Base-by-base conservation (phyloP, 2,329 filamentous ascomycete species). In the Beauveria asiatica region DNA sequence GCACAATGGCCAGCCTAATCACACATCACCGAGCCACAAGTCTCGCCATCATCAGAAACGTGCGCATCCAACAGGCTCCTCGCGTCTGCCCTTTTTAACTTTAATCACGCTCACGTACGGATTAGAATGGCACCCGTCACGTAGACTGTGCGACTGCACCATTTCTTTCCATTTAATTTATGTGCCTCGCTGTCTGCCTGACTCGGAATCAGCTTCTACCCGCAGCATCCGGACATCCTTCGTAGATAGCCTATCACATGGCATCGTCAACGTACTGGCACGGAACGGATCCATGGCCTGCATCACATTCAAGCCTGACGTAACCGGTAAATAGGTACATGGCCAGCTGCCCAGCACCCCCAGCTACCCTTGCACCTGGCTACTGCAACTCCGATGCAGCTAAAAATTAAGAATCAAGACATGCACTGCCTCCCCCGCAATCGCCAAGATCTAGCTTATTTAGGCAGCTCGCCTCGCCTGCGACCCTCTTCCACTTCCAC, bases 371-470 rank as follows among this genome's bases (percentile, higher is more conserved):
- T 19, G 33, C 19, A 6, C n/a, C n/a, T 50, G 17, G 27, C 27
- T 33, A 33, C 23, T 42, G 23, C 11, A 33, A 5, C 45, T 50
- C 55, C 30, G 19, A 41, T 51, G 56, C 45, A 27, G 23, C 55
- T 41, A 21, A 59, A 45, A 39, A 21, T 42, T 53, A 27, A 46
- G n/a, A 49, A 10, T 27, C 33, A 53, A 53, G 37, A 46, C 49
- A 53, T 59, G 57, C 57, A 59, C 57, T 37, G 57, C 57, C 57
- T 59, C 57, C 57, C 57, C 57, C 57, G 13, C 57, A 59, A 59
- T 59, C 57, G 57, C 41, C 39, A 25, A 53, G 30, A 46, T 53
- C 57, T 59, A 48, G 44, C 45, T 39, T 30, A 16, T 54, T 53
- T 53, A 16, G 41, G 49, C 37, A 52, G 25, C 57, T 33, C 57